Evolutionary conservation across 371 early-diverging fungal genomes (phyloP), one percentile per base, ranked within the genome.

Genomic region (Actinomortierella wolfii): DNA sequence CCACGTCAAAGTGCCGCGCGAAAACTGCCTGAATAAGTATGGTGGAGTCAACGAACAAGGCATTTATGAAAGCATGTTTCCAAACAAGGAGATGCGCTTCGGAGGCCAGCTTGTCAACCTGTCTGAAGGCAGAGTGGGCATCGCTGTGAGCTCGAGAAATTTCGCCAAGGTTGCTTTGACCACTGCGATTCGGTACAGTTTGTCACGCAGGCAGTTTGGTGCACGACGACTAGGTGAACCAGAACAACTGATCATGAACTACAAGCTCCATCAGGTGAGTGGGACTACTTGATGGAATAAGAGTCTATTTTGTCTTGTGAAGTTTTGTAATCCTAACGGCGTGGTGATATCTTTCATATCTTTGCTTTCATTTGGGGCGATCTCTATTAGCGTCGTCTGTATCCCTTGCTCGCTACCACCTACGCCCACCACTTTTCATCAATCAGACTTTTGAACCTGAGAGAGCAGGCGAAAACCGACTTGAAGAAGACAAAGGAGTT

Each of bases 221-320:
- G 53, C 60, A 0, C 40, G 47, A 2, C 13, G 39, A 13, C 28
- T 47, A 1, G 60, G 53, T 0, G 53, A 53, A 18, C 20, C 29
- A 39, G 60, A 59, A 26, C 51, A 51, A 1, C 20, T 52, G 25
- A 59, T 59, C n/a, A 59, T 59, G 60, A 53, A 59, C 25, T 59
- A 59, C n/a, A 59, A 52, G 13, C 47, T 59, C 5, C 60, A 59
- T 14, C 60, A 59, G 47, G 47, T 47, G 21, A 41, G n/a, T 11
- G 34, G 34, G 4, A 34, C 34, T 17, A 8, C 7, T 15, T 15
- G 9, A 41, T 41, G 41, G 9, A 41, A 15, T 15, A 44, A 44
- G 15, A n/a, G 44, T 44, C 13, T 5, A 11, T 15, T 11, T 11
- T 8, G 41, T 41, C 41, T 41, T 41, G 8, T 41, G 8, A 11